Conservation (phyloP, 345 rosid species). For the rapeseed (Brassica napus) region Da-Ae NC_063451.1:23447001-23447500, state of each 20-base stretch:
- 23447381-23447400: constrained; percentile 91
- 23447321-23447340: neutral
- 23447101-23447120: constrained; percentile 95
- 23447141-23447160: constrained; percentile 94
- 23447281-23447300: constrained; percentile 93
- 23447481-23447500: constrained; percentile 94
- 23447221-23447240: constrained; percentile 18
- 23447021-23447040: neutral
- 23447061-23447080: constrained; percentile 94
- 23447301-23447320: constrained; percentile 63
- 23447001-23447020: constrained; percentile 1
- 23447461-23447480: constrained; percentile 76
- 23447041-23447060: constrained; percentile 44
- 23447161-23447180: constrained; percentile 89
- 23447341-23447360: constrained; percentile 4
- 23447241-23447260: constrained; percentile 75
- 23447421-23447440: constrained; percentile 45
- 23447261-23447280: constrained; percentile 98
- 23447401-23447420: constrained; percentile 78
- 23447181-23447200: constrained; percentile 68
- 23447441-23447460: constrained; percentile 58
- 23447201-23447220: neutral
- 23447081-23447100: constrained; percentile 94
- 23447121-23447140: constrained; percentile 98
- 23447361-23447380: constrained; percentile 75